Percentiles rank a stretch among this genome's conserved stretches.
These are phyloP conservation scores for Fusarium paranaense DNA, from an alignment of 2,329 filamentous ascomycete species.

Conservation along the genomic window DNA sequence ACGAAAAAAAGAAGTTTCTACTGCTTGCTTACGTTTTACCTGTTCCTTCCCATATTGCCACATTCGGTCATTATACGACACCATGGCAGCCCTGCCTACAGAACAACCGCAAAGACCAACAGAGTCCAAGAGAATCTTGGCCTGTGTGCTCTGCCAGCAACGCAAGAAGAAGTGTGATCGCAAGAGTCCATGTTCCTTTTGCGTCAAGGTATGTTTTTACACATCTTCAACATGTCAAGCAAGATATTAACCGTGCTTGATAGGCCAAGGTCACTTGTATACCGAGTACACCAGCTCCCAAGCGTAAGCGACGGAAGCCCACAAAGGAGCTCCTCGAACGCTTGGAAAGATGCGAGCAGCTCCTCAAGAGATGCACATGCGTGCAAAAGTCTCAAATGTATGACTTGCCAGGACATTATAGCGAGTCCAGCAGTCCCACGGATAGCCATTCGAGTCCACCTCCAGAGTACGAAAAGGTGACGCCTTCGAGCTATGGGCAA, in stretches of 20 bases:
- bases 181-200: constrained; percentile 35
- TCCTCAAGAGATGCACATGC: constrained; percentile 30
- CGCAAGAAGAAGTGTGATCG: constrained; percentile 39
- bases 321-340: constrained; percentile 31
- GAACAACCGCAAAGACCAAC: constrained; percentile 9
- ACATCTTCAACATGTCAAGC: neutral
- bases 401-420: constrained; percentile 2
- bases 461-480: constrained; percentile 26
- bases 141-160: constrained; percentile 34
- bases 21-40: constrained; percentile 2
- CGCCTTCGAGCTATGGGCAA: neutral
- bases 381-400: constrained; percentile 33
- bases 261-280: constrained; percentile 32
- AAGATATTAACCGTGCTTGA: neutral
- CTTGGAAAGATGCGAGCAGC: constrained; percentile 29
- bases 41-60: neutral
- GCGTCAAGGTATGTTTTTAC: constrained; percentile 18
- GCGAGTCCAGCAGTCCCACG: constrained; percentile 26
- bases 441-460: constrained; percentile 26
- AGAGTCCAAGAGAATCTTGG: constrained; percentile 20
- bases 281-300: constrained; percentile 34
- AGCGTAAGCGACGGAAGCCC: constrained; percentile 30
- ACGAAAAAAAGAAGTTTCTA: neutral
- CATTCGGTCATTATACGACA: neutral
- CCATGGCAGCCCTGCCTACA: constrained; percentile 18